Evolutionary conservation across 1,284 basidiomycete species (phyloP).

Genomic region (Kwoniella shivajii): DNA sequence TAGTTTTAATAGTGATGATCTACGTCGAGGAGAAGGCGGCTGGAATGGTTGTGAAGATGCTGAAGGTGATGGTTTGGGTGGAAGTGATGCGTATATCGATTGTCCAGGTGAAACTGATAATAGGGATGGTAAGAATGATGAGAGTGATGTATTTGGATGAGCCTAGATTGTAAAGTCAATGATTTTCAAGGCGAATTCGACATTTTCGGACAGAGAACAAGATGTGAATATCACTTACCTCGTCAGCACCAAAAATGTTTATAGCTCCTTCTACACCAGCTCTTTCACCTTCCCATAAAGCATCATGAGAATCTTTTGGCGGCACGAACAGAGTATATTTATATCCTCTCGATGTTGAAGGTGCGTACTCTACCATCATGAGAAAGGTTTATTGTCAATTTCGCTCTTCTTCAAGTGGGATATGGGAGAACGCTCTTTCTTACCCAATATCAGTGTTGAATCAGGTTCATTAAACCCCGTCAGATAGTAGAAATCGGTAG

Average conservation of each 20-base stretch:
- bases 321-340: slow-evolving; percentile 85
- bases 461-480: slow-evolving; percentile 95
- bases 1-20: slow-evolving; percentile 50
- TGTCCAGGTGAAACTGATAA: slow-evolving; percentile 27
- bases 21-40: slow-evolving; percentile 39
- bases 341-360: slow-evolving; percentile 73
- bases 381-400: neutral
- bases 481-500: slow-evolving; percentile 90
- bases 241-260: slow-evolving; percentile 72
- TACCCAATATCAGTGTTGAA: slow-evolving; percentile 79
- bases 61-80: slow-evolving; percentile 48
- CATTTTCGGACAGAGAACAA: neutral
- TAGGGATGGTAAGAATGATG: slow-evolving; percentile 39
- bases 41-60: slow-evolving; percentile 46
- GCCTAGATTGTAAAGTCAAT: slow-evolving; percentile 32
- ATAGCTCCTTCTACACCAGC: slow-evolving; percentile 66
- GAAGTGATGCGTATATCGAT: slow-evolving; percentile 54
- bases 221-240: slow-evolving; percentile 58
- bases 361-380: slow-evolving; percentile 35
- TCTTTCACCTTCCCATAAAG: slow-evolving; percentile 90
- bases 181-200: neutral
- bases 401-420: neutral
- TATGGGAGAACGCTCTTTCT: neutral
- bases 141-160: slow-evolving; percentile 48
- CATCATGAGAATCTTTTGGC: slow-evolving; percentile 73